Evolutionary conservation across 352 stramenopile genomes (phyloP), one percentile per base, ranked within the genome.

Genomic region (Globisporangium mamillatum): DNA sequence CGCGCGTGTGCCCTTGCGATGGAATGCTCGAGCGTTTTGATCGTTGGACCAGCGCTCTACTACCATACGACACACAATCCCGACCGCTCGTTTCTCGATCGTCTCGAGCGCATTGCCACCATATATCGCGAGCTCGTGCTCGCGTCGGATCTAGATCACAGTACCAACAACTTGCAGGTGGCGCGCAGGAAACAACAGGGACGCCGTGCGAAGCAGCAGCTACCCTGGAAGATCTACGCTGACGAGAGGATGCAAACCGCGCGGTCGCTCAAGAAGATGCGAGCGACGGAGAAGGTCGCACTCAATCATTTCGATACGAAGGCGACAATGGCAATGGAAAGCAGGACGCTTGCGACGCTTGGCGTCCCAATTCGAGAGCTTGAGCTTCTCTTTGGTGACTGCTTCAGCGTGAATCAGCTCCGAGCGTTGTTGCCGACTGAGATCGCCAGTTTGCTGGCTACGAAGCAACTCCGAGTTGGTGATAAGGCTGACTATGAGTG

Each of bases 201-300:
- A 5, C 56, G n/a, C 14, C 58, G 34, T 1, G 46, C 62, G 29
- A 77, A 77, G 4, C 82, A 86, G 48, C 77, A 82, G 32, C 64
- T 92, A 1, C 68, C 76, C 4, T 92, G 84, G 84, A 92, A 91
- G 22, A 65, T 86, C 36, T 79, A 79, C 14, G 82, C 84, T 0
- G 77, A 78, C 4, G 73, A 89, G 38, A 69, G 79, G 1, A 73
- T 90, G 38, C 74, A 86, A 58, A 69, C 76, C 3, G 72, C 80
- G 3, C 74, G 74, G 0, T 38, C 16, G 22, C 46, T 88, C 18
- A 77, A 88, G 59, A 71, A 75, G 29, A 72, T 78, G 57, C 16
- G 62, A 8, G 66, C 52, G 48, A 41, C 44, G 38, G 44, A 64
- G 53, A 41, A 65, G 74, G 25, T 46, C 36, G 34, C 50, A 36